Evolutionary conservation across 1,139 yeast species (phyloP).

Genomic region (Nakaseomyces bracarensis): DNA sequence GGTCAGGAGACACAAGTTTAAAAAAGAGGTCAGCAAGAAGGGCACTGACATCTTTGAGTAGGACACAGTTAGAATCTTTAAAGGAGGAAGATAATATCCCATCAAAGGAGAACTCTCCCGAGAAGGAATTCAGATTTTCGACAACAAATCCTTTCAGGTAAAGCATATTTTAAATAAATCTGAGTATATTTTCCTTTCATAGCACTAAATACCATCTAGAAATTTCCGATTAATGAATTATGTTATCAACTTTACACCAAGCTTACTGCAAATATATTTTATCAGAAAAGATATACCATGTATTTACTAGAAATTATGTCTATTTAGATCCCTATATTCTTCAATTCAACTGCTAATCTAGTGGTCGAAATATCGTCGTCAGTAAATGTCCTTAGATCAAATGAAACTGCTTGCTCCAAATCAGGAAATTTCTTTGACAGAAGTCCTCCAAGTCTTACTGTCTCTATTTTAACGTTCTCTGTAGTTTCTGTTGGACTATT

Average conservation of each 20-base stretch:
- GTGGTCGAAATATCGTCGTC: constrained; percentile 31
- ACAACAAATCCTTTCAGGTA: constrained; percentile 1
- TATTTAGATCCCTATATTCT: constrained; percentile 20
- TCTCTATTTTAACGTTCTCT: constrained; percentile 55
- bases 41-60: neutral
- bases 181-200: neutral
- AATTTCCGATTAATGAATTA: too few relatives aligned
- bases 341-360: constrained; percentile 35
- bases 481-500: constrained; percentile 43
- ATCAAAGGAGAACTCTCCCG: neutral
- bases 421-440: constrained; percentile 19
- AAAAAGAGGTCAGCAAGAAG: neutral
- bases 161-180: neutral
- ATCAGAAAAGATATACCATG: too few relatives aligned
- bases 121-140: neutral
- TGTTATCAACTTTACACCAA: too few relatives aligned
- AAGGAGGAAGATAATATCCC: neutral
- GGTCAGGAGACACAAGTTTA: neutral
- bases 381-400: constrained; percentile 31
- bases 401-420: constrained; percentile 16
- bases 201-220: too few relatives aligned
- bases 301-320: too few relatives aligned
- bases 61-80: constrained; percentile 1
- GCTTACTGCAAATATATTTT: too few relatives aligned
- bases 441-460: constrained; percentile 35